Evolutionary conservation across 495 filamentous ascomycete species (phyloP).

Genomic region (Penicillium simplicissimum): DNA sequence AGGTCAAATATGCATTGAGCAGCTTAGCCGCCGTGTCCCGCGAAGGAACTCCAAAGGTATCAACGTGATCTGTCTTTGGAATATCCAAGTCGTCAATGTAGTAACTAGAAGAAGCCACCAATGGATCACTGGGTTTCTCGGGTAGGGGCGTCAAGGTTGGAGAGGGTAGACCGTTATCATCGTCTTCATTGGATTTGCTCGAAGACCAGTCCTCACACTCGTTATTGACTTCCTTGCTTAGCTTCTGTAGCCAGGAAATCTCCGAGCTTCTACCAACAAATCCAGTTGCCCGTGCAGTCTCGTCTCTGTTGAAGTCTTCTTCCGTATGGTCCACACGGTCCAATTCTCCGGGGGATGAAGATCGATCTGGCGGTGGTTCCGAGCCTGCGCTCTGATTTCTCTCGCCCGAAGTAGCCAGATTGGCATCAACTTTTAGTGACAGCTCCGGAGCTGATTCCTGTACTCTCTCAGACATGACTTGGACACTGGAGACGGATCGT

Average conservation of each 20-base stretch:
- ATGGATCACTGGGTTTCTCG: slow-evolving; percentile 28
- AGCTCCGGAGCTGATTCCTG: slow-evolving; percentile 33
- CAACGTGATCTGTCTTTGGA: slow-evolving; percentile 43
- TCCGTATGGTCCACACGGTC: slow-evolving; percentile 55
- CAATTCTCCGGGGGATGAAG: slow-evolving; percentile 45
- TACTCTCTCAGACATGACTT: slow-evolving; percentile 16
- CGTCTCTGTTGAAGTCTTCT: slow-evolving; percentile 59
- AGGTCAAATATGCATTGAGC: slow-evolving; percentile 57
- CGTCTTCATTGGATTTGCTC: slow-evolving; percentile 17
- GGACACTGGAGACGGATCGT: not conserved
- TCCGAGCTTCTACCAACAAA: slow-evolving; percentile 64
- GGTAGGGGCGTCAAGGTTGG: slow-evolving; percentile 30
- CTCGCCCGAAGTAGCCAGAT: slow-evolving; percentile 11
- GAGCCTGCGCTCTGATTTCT: slow-evolving; percentile 22
- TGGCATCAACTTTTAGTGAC: slow-evolving; percentile 19
- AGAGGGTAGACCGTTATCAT: slow-evolving; percentile 30
- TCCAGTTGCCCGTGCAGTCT: slow-evolving; percentile 48
- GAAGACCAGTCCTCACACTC: slow-evolving; percentile 30
- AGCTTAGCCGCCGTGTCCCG: slow-evolving; percentile 53
- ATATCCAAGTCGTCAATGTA: slow-evolving; percentile 56
- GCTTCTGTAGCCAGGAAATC: slow-evolving; percentile 57
- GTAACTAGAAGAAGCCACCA: slow-evolving; percentile 40
- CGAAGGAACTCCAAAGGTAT: slow-evolving; percentile 52
- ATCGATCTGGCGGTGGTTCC: slow-evolving; percentile 25
- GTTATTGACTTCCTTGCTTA: slow-evolving; percentile 37